Evolutionary conservation across 345 rosid genomes (phyloP).

Genomic region (Nephelium lappaceum): DNA sequence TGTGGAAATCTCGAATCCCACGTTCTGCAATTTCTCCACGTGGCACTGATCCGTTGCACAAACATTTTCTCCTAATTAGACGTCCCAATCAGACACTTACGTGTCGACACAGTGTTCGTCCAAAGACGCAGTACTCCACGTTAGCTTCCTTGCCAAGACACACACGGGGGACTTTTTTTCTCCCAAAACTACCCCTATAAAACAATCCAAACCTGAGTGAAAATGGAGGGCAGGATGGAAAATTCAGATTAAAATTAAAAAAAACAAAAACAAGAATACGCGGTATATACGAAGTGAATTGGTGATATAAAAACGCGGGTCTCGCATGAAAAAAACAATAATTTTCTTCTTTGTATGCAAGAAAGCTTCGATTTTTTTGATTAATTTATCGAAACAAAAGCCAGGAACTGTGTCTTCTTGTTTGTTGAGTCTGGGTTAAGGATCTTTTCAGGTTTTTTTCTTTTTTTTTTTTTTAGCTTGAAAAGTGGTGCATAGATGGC

Average conservation of each 20-base stretch:
- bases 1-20: no score
- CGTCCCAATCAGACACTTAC: not conserved
- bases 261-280: not conserved
- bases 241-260: not conserved
- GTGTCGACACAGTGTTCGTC: not conserved
- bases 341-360: not conserved
- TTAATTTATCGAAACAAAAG: not conserved
- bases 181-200: not conserved
- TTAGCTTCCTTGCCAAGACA: not conserved
- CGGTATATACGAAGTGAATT: not conserved
- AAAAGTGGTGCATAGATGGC: slow-evolving; percentile 36
- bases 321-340: not conserved
- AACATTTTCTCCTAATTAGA: no score
- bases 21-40: no score
- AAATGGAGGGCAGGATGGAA: not conserved
- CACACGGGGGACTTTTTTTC: not conserved
- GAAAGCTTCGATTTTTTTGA: not conserved
- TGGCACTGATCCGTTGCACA: no score
- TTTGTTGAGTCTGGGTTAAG: not conserved
- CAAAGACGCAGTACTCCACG: not conserved
- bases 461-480: not conserved
- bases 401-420: not conserved
- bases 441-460: slow-evolving; percentile 3
- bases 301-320: not conserved
- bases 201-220: fast-evolving